Base-by-base conservation (phyloP, 176 grass and related monocot species). In the Carex cristatella region DNA sequence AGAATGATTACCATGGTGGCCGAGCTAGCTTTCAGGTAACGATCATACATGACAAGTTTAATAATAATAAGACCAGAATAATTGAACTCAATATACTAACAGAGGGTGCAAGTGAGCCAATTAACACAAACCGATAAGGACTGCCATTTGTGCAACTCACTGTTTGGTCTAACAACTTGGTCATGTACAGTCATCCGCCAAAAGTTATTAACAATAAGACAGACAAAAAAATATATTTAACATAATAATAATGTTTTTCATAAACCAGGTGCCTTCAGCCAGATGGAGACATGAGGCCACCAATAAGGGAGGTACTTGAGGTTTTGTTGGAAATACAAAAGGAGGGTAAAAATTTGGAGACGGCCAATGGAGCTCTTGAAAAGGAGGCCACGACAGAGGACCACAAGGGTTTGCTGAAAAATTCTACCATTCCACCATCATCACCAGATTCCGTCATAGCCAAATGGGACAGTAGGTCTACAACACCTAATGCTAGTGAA, bases 1-100 rank as follows among this genome's bases (percentile, higher is more conserved):
- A 97, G 75, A 87, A 90, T 83, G 91, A 97, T 97, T 69, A 94
- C 95, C 5, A 93, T 93, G 89, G 91, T 94, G 6, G 95, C 92
- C 0, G 95, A 97, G 86, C 89, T 97, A 58, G 95, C 95, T 13
- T 97, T 97, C 91, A 88, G 92, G 81, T 83, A 83, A 4, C 0
- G 2, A 79, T 58, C 74, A 57, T 79, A 79, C 5, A 35, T 79
- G 53, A 7, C 74, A 37, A 53, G 74, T 58, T 58, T 58, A 12
- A 79, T 79, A 16, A 78, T 58, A 12, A 79, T 79, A 16, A 78
- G 12, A 10, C 38, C 51, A 33, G 12, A 78, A 78, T 57, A 79
- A 72, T 72, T 46, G 7, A 42, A 70, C 35, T 42, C 4, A 38
- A 70, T 5, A 38, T 70, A 32, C 28, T 65, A 65, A 23, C 23